Base-by-base conservation (phyloP, 441 rosid genomes). In the Pelargonium fulgidum region DNA sequence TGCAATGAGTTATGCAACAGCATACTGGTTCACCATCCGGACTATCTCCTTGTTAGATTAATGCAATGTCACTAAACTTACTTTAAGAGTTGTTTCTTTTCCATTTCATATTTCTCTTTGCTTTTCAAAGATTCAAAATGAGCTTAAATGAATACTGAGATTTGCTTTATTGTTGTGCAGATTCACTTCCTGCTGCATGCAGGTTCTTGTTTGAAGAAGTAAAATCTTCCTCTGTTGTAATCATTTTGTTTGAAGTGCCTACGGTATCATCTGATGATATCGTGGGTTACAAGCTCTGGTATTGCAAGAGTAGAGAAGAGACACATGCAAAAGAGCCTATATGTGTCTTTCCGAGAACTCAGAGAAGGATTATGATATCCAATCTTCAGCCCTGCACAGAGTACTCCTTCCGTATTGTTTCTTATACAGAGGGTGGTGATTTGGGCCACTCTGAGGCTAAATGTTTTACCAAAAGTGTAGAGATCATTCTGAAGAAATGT, bases 241-340 rank as follows among this genome's bases (percentile, higher is more conserved):
- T 92, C 76, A 78, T 82, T 77, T 69, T 92, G 72, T 81, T 95
- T 75, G 98, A 95, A 80, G 72, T 84, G 64, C 77, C 95, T 24
- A 73, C 75, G 33, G 76, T 75, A 26, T 70, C 75, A 45, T 80
- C 86, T 14, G 71, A 72, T 54, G 84, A 81, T 73, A 77, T 90
- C 20, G 83, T 78, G 72, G 98, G 99, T 71, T 95, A 92, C 74
- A 92, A 90, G 83, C 87, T 95, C 68, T 95, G 99, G 98, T 90
- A 79, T 76, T 82, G 82, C 68, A 84, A 81, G 84, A 92, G 85
- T 68, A 73, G 86, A 81, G 95, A 87, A 72, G 96, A 90, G 64
- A 70, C 70, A 0, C 85, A 73, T 44, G 45, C 80, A 47, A 85
- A 85, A 73, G 98, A 87, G 24, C 85, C 95, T 3, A 70, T 78